Evolutionary conservation across 1,284 basidiomycete species (phyloP).

Genomic region (Ceratobasidium sp.): DNA sequence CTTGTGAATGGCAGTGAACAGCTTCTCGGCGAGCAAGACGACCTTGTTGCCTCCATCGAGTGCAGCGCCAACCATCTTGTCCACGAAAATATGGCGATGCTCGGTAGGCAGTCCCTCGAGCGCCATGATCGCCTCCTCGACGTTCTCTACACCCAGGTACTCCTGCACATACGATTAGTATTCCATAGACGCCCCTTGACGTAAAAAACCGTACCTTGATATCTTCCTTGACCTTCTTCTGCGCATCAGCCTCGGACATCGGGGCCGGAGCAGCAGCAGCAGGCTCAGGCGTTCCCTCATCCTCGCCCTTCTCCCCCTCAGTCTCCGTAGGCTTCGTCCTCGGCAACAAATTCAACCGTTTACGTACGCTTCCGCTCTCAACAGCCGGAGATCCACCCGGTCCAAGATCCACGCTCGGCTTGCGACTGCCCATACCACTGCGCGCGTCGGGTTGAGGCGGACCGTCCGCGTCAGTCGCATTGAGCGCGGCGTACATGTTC

Average conservation of each 20-base stretch:
- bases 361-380: constrained; percentile 71
- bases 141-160: constrained; percentile 79
- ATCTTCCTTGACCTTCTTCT: constrained; percentile 85
- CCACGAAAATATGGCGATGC: constrained; percentile 76
- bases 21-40: constrained; percentile 78
- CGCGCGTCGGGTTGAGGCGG: constrained; percentile 60
- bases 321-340: constrained; percentile 66
- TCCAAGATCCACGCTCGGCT: constrained; percentile 65
- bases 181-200: not conserved
- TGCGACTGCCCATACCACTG: constrained; percentile 63
- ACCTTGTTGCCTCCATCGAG: constrained; percentile 89
- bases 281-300: constrained; percentile 65
- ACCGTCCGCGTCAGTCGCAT: constrained; percentile 67
- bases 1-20: constrained; percentile 70
- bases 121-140: constrained; percentile 89
- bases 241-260: constrained; percentile 79
- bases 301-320: constrained; percentile 65
- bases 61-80: constrained; percentile 77
- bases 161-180: constrained; percentile 58
- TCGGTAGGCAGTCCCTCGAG: constrained; percentile 77
- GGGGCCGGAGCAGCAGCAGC: constrained; percentile 55
- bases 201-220: constrained; percentile 59
- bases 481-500: constrained; percentile 91
- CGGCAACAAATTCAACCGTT: constrained; percentile 77
- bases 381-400: constrained; percentile 57